Conservation (phyloP, 73 alveolate species). For the Blepharisma japonicum region DNA sequence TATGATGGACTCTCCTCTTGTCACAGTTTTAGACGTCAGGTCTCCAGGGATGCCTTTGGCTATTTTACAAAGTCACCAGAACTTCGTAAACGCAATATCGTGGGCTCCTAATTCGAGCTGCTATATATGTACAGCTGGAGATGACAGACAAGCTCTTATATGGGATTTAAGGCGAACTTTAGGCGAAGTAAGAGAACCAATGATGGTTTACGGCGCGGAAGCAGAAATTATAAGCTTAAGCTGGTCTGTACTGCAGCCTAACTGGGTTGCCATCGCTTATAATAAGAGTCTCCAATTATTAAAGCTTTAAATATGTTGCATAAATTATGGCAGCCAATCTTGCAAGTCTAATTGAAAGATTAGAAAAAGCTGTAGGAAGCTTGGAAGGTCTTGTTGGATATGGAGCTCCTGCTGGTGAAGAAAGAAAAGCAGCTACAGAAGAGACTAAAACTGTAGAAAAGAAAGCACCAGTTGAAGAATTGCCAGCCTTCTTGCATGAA, state of each 20-base stretch:
- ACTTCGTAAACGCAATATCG: conserved; percentile 86
- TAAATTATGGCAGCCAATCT: conserved; percentile 2
- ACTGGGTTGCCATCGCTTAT: neutral
- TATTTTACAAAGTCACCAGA: conserved; percentile 82
- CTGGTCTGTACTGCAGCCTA: conserved; percentile 39
- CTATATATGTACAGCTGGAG: conserved; percentile 95
- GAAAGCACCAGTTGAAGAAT: neutral
- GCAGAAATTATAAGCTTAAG: conserved; percentile 47
- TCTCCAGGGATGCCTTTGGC: conserved; percentile 85
- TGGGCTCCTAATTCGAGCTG: conserved; percentile 96
- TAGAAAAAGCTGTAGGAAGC: neutral
- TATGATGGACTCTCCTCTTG: conserved; percentile 78
- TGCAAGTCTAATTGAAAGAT: neutral
- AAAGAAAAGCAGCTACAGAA: neutral
- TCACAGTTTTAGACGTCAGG: conserved; percentile 85
- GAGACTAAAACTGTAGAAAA: neutral
- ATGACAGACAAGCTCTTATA: conserved; percentile 85
- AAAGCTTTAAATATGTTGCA: neutral
- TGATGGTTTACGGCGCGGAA: conserved; percentile 54
- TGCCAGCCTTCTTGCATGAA: neutral
- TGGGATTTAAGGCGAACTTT: conserved; percentile 57
- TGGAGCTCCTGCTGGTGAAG: neutral
- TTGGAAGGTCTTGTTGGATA: neutral
- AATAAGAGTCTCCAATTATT: neutral
- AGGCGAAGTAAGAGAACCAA: conserved; percentile 37